Percentiles rank a stretch among this genome's conserved stretches.
Conservation (phyloP, 345 rosid species). For the Camelina hispida region DNA sequence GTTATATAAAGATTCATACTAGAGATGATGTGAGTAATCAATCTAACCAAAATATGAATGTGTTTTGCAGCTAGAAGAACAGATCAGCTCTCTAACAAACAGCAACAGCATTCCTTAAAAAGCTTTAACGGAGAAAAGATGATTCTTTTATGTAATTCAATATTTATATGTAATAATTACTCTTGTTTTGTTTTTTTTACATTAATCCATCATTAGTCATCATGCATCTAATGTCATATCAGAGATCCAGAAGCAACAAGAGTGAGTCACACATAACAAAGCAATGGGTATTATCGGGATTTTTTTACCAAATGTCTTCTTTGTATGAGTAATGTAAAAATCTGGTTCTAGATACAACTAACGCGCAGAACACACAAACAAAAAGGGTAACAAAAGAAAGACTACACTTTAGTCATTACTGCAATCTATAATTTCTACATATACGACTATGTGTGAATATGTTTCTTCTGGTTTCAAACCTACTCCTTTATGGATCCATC, state of each 20-base stretch:
- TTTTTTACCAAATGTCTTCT: slow-evolving; percentile 14
- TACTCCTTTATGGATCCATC: slow-evolving; percentile 23
- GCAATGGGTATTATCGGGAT: not conserved
- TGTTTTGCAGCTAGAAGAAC: slow-evolving; percentile 35
- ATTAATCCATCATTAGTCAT: not conserved
- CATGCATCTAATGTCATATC: not conserved
- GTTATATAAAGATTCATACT: not conserved
- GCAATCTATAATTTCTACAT: slow-evolving; percentile 4
- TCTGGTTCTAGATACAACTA: slow-evolving; percentile 6
- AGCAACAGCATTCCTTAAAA: slow-evolving; percentile 12
- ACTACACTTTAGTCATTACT: not conserved
- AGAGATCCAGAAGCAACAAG: slow-evolving; percentile 13
- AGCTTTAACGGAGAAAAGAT: slow-evolving; percentile 19
- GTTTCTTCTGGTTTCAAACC: slow-evolving; percentile 19
- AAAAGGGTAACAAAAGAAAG: not conserved
- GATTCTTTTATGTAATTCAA: slow-evolving; percentile 9
- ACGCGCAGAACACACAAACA: not conserved
- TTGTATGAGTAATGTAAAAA: slow-evolving; percentile 1
- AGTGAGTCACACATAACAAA: not conserved
- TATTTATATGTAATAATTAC: not conserved
- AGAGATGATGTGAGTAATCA: not conserved
- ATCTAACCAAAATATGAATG: not conserved
- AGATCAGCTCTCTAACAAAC: slow-evolving; percentile 21
- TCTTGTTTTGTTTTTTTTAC: not conserved
- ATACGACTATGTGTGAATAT: not conserved